Conservation (phyloP, 164 flowering plant species). For the Sedum album region DNA sequence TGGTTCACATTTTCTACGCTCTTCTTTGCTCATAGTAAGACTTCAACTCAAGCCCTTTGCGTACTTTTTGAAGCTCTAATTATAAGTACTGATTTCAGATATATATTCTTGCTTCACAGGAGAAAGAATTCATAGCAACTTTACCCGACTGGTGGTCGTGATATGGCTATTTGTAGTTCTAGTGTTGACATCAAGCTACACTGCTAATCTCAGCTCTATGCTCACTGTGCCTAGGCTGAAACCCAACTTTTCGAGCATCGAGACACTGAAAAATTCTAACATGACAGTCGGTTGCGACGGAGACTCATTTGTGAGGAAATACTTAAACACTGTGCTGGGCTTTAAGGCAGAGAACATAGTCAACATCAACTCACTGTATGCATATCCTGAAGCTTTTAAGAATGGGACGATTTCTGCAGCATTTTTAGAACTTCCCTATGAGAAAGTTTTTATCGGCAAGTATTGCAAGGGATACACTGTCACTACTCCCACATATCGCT, state of each 20-base stretch:
- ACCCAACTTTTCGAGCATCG: slow-evolving; percentile 23
- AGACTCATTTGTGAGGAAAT: slow-evolving; percentile 29
- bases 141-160: slow-evolving; percentile 27
- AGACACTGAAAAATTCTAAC: slow-evolving; percentile 20
- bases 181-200: slow-evolving; percentile 37
- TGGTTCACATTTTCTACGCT: slow-evolving; percentile 53
- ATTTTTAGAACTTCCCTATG: slow-evolving; percentile 35
- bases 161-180: slow-evolving; percentile 44
- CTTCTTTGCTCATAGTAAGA: slow-evolving; percentile 61
- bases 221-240: slow-evolving; percentile 36
- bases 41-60: neutral
- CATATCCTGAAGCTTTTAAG: slow-evolving; percentile 16
- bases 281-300: slow-evolving; percentile 32
- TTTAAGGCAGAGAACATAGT: slow-evolving; percentile 21
- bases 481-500: slow-evolving; percentile 9
- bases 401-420: slow-evolving; percentile 29
- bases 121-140: slow-evolving; percentile 32
- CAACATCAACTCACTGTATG: slow-evolving; percentile 12
- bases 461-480: slow-evolving; percentile 27
- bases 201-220: slow-evolving; percentile 50
- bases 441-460: slow-evolving; percentile 23
- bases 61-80: neutral
- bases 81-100: neutral
- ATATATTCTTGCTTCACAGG: slow-evolving; percentile 18
- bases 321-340: slow-evolving; percentile 20